Base-by-base conservation (phyloP, 2,329 filamentous ascomycete species). In the Aspergillus sp. region DNA sequence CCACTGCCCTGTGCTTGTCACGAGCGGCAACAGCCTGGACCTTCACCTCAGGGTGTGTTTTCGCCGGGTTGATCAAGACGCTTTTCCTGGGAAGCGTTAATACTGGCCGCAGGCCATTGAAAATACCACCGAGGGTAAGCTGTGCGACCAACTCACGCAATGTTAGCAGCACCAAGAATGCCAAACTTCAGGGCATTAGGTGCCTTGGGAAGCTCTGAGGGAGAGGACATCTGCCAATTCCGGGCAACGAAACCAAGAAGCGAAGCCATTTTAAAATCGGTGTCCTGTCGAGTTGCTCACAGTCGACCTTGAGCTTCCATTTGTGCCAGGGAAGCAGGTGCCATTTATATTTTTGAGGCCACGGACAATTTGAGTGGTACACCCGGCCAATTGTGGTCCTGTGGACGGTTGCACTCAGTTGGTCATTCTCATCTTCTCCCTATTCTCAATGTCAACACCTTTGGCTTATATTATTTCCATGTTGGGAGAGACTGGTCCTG, bases 1-100 rank as follows among this genome's bases (percentile, higher is more conserved):
- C 73, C 68, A 0, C 49, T 3, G 83, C 84, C 51, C 73, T 79
- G 4, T 66, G 68, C 33, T 64, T 70, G 65, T 84, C 78, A 4
- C 83, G 75, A 3, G 83, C 81, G 3, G 84, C 82, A 1, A 87
- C 76, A 4, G 78, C 80, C 8, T 79, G 75, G 12, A 87, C 59
- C 12, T 84, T 72, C 14, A 85, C 79, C 40, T 84, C 81, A 0
- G 82, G 73, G 62, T 87, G 83, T 3, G 75, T 77, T 59, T 74
- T 79, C 14, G 83, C 82, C 0, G 83, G 82, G 2, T 58, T 65
- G 37, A 85, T 68, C 17, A 71, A 44, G 11, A 66, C 55, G 8
- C 64, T 46, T 9, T 46, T 15, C n/a, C 25, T 31, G 25, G 33
- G 14, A n/a, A 37, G 5, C 15, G 35, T 37, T 37, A 37, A 37